Base-by-base conservation (phyloP, 2,329 filamentous ascomycete species). In the Myriosclerotinia duriaeana region DNA sequence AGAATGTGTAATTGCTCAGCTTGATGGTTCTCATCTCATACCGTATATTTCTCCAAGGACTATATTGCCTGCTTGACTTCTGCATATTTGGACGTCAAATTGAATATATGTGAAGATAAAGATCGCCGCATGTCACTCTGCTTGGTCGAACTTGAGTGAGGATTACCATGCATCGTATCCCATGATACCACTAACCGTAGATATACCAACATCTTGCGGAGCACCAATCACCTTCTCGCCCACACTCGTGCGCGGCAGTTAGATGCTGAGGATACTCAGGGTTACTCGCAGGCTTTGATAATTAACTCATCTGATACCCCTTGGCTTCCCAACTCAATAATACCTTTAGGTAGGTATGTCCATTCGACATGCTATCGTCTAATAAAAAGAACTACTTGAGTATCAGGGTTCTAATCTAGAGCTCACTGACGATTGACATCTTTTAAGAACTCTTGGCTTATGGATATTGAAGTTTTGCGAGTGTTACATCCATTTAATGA, bases 71-170 rank as follows among this genome's bases (percentile, higher is more conserved):
- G 2, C 58, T 61, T 40, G 46, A 44, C 58, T 50, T 38, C 15
- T 50, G 34, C 15, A 50, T 20, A 38, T 38, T 17, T 38, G 20
- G 20, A 22, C 22, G 22, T 61, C 44, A 14, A 38, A 50, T 50
- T 38, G 58, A n/a, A 40, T 50, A 48, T 50, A 50, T 61, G 58
- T 61, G 50, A 50, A 50, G 44, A 50, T 60, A 44, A 61, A 12
- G 58, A 61, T 61, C 44, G 30, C 58, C 58, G n/a, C 44, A 61
- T 61, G 44, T n/a, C 17, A 9, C 40, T 58, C 40, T 44, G 55
- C 55, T 44, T 2, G 55, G 9, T 5, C 12, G 5, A 7, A 30
- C 8, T 44, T 3, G 17, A 7, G 30, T 34, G 30, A 11, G 12
- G 38, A 42, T 26, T 11, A 14, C 2, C 7, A 14, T 56, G 38